These are phyloP conservation scores for Castanospermum australe DNA, from an alignment of 306 rosid genomes.

Conservation along the genomic window DNA sequence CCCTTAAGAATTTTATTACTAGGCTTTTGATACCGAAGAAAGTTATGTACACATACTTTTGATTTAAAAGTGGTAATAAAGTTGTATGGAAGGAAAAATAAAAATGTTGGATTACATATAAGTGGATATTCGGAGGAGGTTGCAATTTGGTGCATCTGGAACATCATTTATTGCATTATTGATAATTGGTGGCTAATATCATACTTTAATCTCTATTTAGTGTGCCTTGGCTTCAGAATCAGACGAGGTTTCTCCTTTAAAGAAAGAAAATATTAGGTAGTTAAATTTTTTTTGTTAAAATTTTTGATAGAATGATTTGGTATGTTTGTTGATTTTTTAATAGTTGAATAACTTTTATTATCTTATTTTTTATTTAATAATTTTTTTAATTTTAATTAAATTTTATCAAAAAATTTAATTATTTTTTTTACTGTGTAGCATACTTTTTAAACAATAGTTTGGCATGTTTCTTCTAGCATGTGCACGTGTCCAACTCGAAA, in stretches of 20 bases:
- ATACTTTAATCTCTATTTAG: neutral
- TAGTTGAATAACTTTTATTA: no score
- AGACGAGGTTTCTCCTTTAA: neutral
- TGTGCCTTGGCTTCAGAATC: neutral
- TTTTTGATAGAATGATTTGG: no score
- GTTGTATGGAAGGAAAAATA: slow-evolving; percentile 5
- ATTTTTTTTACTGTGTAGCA: no score
- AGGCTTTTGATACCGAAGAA: neutral
- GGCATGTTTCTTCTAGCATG: neutral
- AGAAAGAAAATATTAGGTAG: no score
- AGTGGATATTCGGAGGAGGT: neutral
- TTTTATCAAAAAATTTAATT: no score
- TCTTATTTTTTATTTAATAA: no score
- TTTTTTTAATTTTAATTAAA: no score
- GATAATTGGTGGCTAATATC: neutral
- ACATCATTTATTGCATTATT: neutral
- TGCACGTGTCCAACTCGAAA: neutral
- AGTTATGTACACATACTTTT: neutral
- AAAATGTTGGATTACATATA: neutral
- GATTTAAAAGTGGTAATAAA: slow-evolving; percentile 3
- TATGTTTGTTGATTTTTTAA: no score
- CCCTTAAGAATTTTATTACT: neutral
- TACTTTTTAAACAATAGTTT: no score
- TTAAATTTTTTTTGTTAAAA: no score
- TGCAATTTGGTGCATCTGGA: neutral